Percentiles rank a stretch among this genome's conserved stretches.
phyloP scores from a whole-genome alignment of 345 rosid genomes.

The Citrus cavaleriei region DNA sequence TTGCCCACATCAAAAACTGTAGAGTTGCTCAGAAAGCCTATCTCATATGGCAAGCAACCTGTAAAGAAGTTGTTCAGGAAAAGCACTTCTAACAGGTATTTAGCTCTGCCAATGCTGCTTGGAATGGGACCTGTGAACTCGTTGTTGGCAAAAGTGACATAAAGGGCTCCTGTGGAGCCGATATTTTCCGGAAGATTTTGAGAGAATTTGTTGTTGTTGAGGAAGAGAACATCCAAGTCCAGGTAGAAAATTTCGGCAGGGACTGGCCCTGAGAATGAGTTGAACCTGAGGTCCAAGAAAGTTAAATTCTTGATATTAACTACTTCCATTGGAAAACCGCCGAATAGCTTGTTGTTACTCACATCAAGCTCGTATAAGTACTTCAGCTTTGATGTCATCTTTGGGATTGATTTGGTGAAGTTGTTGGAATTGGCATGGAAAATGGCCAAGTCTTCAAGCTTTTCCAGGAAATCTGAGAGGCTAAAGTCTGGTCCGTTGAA shows the following conservation, averaged over 20 bases:
- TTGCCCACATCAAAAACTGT: constrained; percentile 39
- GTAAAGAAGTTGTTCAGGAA: constrained; percentile 41
- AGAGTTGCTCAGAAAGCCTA: constrained; percentile 33
- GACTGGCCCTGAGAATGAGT: constrained; percentile 30
- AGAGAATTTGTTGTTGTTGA: constrained; percentile 48
- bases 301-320: constrained; percentile 25
- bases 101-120: constrained; percentile 40
- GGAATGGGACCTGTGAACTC: constrained; percentile 46
- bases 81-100: constrained; percentile 39
- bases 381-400: neutral
- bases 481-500: constrained; percentile 19
- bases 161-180: constrained; percentile 38
- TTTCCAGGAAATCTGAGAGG: constrained; percentile 22
- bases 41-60: constrained; percentile 57
- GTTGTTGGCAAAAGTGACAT: constrained; percentile 61
- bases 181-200: constrained; percentile 37
- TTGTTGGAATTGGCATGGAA: constrained; percentile 53
- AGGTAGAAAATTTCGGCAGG: constrained; percentile 32
- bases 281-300: constrained; percentile 56
- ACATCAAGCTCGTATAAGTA: constrained; percentile 52
- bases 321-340: constrained; percentile 34
- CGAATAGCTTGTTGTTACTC: constrained; percentile 44
- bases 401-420: constrained; percentile 26
- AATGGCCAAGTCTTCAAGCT: constrained; percentile 37
- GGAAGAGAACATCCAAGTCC: constrained; percentile 48